phyloP scores from a whole-genome alignment of 805 yeast genomes.

The Hanseniaspora nectarophila region DNA sequence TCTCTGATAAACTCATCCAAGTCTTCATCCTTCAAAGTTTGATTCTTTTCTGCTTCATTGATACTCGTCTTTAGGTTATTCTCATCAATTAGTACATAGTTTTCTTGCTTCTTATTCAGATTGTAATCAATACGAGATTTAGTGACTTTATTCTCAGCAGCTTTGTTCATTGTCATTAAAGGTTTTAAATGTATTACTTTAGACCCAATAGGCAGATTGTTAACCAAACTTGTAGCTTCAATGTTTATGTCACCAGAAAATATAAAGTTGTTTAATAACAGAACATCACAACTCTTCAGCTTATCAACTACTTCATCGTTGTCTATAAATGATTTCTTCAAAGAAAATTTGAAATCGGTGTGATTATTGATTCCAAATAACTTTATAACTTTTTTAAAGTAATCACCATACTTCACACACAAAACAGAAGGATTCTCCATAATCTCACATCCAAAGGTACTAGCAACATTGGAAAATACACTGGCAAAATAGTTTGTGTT shows the following conservation, averaged over 20 bases:
- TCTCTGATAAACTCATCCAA: neutral
- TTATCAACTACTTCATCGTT: constrained; percentile 44
- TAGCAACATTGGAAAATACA: constrained; percentile 62
- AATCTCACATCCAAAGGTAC: constrained; percentile 79
- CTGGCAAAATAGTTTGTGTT: constrained; percentile 86
- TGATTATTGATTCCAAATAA: constrained; percentile 49
- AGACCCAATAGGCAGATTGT: constrained; percentile 57
- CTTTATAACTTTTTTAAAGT: constrained; percentile 45
- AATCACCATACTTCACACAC: constrained; percentile 48
- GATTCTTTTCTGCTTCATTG: neutral
- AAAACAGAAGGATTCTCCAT: constrained; percentile 71
- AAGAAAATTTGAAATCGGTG: constrained; percentile 46
- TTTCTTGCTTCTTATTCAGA: neutral
- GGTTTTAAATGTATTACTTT: constrained; percentile 69
- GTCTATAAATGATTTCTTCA: constrained; percentile 59
- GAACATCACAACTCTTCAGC: constrained; percentile 53
- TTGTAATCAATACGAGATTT: neutral
- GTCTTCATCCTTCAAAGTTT: neutral
- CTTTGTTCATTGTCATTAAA: constrained; percentile 62
- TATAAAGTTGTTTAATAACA: constrained; percentile 71
- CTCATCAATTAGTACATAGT: neutral
- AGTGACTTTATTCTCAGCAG: constrained; percentile 4
- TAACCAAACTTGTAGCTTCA: constrained; percentile 52
- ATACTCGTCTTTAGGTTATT: neutral
- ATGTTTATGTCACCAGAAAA: constrained; percentile 66